Percentiles rank a stretch among this genome's conserved stretches.
Conservation (phyloP, 305 asterid genomes). For the Monarda citriodora region DNA sequence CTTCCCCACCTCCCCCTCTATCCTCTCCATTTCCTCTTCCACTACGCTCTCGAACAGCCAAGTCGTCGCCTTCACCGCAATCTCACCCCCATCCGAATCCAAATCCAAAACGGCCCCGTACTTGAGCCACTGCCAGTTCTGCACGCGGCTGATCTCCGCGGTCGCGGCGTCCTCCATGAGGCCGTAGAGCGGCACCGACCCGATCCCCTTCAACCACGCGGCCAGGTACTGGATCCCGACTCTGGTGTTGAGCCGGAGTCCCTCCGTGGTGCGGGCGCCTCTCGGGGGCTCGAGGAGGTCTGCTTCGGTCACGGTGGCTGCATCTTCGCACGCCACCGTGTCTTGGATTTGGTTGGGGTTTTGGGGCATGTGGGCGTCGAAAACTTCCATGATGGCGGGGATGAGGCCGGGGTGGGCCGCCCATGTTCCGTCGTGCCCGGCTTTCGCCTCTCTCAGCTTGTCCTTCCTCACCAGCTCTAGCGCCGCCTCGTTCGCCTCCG, state of each 20-base stretch:
- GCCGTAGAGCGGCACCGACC: conserved; percentile 88
- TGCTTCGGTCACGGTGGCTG: conserved; percentile 38
- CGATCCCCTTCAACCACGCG: conserved; percentile 81
- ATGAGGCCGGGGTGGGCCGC: conserved; percentile 95
- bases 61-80: conserved; percentile 51
- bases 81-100: conserved; percentile 74
- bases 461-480: conserved; percentile 77
- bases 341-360: conserved; percentile 65
- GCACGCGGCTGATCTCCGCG: conserved; percentile 96
- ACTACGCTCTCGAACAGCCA: conserved; percentile 71
- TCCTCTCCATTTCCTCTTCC: conserved; percentile 85
- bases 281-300: conserved; percentile 70
- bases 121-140: conserved; percentile 95
- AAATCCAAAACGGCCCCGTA: conserved; percentile 73
- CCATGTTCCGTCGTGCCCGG: conserved; percentile 99
- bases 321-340: conserved; percentile 47
- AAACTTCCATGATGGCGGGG: conserved; percentile 65
- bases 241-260: conserved; percentile 80
- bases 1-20: conserved; percentile 70
- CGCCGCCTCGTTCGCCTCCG: conserved; percentile 76
- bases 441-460: conserved; percentile 75
- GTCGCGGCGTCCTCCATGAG: conserved; percentile 99
- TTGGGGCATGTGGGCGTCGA: conserved; percentile 50
- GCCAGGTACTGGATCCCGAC: conserved; percentile 89
- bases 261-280: conserved; percentile 79